Evolutionary conservation across 352 stramenopile species (phyloP), one percentile per base, ranked within the genome.

Genomic region (Phytophthora crassamura): DNA sequence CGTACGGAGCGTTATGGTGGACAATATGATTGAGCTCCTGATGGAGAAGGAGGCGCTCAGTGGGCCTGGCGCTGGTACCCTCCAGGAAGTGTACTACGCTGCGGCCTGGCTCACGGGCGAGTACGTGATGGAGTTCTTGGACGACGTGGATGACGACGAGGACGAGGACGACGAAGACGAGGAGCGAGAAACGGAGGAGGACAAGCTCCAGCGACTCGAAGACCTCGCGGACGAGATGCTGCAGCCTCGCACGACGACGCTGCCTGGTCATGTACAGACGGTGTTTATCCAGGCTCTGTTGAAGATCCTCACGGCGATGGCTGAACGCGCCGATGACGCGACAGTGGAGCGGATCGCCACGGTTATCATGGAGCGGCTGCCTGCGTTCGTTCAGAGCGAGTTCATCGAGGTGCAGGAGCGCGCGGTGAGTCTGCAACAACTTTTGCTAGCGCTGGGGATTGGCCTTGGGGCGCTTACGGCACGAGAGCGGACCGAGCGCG

Each of bases 61-160:
- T 47, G 80, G 83, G 2, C 82, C 86, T 6, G 82, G 86, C 25
- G 80, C 84, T 20, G 69, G 88, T 22, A 97, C 95, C 15, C 84
- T 99, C 36, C 88, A 89, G 22, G 88, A 99, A 64, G 94, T 99
- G 32, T 89, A 98, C 42, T 96, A 91, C 57, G 97, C 97, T 4
- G 93, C 97, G 10, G 96, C 96, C 20, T 99, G 96, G 95, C 99
- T 99, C 75, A 93, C 97, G 0, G 98, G 97, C 42, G 98, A 99
- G 78, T 99, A 99, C 36, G 80, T 96, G 20, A 86, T 94, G 53
- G 86, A 98, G 63, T 95, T 91, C 63, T 65, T 94, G 20, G 90
- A 97, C 54, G 87, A 96, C 59, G 71, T 94, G 20, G 72, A 88
- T 14, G 77, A 94, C 6, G 74, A 88, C 3, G 85, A 93, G 12